Base-by-base conservation (phyloP, 139 green algal species). In the Volvox africanus region DNA sequence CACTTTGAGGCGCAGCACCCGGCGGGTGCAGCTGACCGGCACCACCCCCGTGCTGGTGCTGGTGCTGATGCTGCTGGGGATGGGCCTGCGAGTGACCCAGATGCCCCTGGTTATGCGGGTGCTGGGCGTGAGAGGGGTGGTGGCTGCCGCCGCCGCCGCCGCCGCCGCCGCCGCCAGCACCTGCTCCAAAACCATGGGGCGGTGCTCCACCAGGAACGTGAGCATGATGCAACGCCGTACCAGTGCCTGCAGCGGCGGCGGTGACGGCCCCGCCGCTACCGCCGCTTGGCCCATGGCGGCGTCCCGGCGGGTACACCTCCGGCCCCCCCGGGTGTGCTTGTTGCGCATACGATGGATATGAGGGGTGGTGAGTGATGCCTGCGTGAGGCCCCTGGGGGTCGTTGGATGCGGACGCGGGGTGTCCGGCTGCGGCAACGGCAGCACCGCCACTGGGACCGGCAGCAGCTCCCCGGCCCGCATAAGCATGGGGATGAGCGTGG, bases 61-160 rank as follows among this genome's bases (percentile, higher is more conserved):
- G 75, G 1, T 81, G 75, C 33, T 81, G 33, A 3, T 82, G 76
- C 3, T 82, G 76, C 16, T 81, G 75, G 9, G 37, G 73, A 33
- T 80, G 73, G 26, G 24, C 16, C 24, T 80, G 73, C 9, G 24
- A 32, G 26, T 65, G 78, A 67, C 78, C 37, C 21, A 68, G 78
- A 24, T 84, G 18, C 0, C 18, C 75, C 75, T 79, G 71, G 9
- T 79, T n/a, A 33, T 79, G 71, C 6, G 30, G 20, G 21, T 79
- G 71, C 14, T 79, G 71, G 67, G 73, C 28, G 76, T 82, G 71
- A 30, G 30, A 30, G 71, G 35, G 14, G 71, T 79, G 71, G 71
- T 79, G 71, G 78, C 37, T 62, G 77, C 19, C 35, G 26, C 77
- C 36, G 78, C 78, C 78, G 78, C 36, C 78, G 36, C 78, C 76